These are phyloP conservation scores for Dothideomycetes sp. DNA, from an alignment of 2,329 filamentous ascomycete genomes.

Conservation along the genomic window DNA sequence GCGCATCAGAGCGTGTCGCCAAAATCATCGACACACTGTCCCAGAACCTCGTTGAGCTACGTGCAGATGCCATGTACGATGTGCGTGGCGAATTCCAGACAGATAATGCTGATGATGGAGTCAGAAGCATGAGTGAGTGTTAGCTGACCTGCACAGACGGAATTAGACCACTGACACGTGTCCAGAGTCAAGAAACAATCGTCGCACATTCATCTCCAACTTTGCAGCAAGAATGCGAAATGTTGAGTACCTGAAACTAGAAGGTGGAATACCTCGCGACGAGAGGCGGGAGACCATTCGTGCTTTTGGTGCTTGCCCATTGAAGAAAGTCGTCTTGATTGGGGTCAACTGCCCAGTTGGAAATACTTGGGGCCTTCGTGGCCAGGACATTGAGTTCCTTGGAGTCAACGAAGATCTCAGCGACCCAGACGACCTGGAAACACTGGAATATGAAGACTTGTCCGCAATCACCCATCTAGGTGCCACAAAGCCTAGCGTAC, in stretches of 20 bases:
- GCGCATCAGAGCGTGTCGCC: slow-evolving; percentile 17
- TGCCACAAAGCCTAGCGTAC: slow-evolving; percentile 10
- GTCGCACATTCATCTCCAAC: slow-evolving; percentile 28
- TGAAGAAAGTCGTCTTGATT: slow-evolving; percentile 36
- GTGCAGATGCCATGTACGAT: slow-evolving; percentile 26
- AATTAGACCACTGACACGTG: not conserved
- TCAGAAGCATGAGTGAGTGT: not conserved
- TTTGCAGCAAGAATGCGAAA: slow-evolving; percentile 31
- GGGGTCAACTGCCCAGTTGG: slow-evolving; percentile 31
- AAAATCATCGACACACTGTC: slow-evolving; percentile 28
- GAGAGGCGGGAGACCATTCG: slow-evolving; percentile 35
- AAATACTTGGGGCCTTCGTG: slow-evolving; percentile 33
- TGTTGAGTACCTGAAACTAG: slow-evolving; percentile 33
- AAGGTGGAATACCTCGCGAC: slow-evolving; percentile 35
- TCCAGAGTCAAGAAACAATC: slow-evolving; percentile 1
- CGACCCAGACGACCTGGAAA: slow-evolving; percentile 12
- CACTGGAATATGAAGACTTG: slow-evolving; percentile 22
- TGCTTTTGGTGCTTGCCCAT: slow-evolving; percentile 28
- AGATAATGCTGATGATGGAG: slow-evolving; percentile 8
- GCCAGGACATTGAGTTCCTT: slow-evolving; percentile 19
- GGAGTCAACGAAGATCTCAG: slow-evolving; percentile 13
- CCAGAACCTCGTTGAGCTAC: slow-evolving; percentile 28
- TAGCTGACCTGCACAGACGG: no score
- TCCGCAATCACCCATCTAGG: slow-evolving; percentile 16
- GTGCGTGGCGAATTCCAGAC: slow-evolving; percentile 16